Evolutionary conservation across 2,329 filamentous ascomycete genomes (phyloP).

Genomic region (Onygena corvina): DNA sequence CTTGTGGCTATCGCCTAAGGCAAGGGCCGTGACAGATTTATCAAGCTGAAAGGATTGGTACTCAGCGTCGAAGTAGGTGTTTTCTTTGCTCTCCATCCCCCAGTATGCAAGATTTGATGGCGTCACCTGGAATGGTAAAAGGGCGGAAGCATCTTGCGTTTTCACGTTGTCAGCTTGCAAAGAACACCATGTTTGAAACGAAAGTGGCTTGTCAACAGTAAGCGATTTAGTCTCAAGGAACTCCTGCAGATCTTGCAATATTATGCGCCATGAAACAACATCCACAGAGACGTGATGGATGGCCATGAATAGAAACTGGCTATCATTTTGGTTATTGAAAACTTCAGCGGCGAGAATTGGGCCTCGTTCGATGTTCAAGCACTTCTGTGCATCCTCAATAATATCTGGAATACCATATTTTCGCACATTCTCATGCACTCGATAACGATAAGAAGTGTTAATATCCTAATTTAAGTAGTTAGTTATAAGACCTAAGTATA

Average conservation of each 20-base stretch:
- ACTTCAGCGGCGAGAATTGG: slow-evolving; percentile 21
- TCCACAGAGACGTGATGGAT: slow-evolving; percentile 25
- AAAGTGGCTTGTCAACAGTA: slow-evolving; percentile 25
- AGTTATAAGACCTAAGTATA: slow-evolving; percentile 14
- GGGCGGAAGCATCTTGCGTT: slow-evolving; percentile 4
- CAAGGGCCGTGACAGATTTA: slow-evolving; percentile 23
- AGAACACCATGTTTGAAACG: slow-evolving; percentile 31
- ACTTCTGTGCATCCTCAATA: slow-evolving; percentile 20
- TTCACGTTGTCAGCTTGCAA: slow-evolving; percentile 22
- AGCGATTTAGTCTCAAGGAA: slow-evolving; percentile 24
- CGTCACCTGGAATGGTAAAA: slow-evolving; percentile 22
- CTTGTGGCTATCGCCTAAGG: slow-evolving; percentile 25
- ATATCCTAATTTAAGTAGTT: slow-evolving; percentile 16
- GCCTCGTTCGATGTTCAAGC: slow-evolving; percentile 25
- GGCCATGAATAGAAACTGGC: slow-evolving; percentile 23
- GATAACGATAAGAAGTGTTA: slow-evolving; percentile 12
- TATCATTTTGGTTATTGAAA: slow-evolving; percentile 22
- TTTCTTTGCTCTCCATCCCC: slow-evolving; percentile 26
- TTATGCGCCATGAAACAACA: slow-evolving; percentile 16
- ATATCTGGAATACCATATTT: slow-evolving; percentile 18
- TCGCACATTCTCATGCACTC: slow-evolving; percentile 11
- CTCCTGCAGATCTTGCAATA: slow-evolving; percentile 15
- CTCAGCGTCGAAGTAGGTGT: slow-evolving; percentile 27
- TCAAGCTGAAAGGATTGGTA: slow-evolving; percentile 26
- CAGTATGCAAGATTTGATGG: slow-evolving; percentile 28